Conservation (phyloP, 2,329 filamentous ascomycete genomes). For the Colletotrichum liriopes region DNA sequence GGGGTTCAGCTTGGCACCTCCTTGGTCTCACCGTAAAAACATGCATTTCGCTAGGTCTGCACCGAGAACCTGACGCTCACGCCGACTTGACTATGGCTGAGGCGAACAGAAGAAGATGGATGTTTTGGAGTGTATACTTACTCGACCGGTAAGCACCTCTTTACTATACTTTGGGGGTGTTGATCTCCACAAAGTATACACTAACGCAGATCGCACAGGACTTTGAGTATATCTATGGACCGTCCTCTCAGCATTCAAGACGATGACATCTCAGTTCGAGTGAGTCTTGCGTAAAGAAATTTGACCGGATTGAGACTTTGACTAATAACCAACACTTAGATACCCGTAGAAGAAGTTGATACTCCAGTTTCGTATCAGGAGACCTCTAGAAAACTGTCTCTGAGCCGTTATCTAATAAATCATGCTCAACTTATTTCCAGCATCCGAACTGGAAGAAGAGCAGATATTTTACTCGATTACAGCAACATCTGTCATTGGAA, state of each 20-base stretch:
- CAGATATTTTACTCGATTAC: slow-evolving; percentile 19
- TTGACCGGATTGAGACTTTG: neutral
- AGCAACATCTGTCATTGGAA: slow-evolving; percentile 34
- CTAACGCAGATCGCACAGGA: neutral
- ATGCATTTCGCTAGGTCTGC: slow-evolving; percentile 26
- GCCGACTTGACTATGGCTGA: slow-evolving; percentile 5
- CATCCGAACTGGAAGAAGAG: neutral
- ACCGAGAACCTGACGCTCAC: slow-evolving; percentile 14
- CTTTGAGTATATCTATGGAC: slow-evolving; percentile 35
- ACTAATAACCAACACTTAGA: neutral
- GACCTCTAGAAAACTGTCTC: neutral
- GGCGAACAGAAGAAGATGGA: slow-evolving; percentile 18
- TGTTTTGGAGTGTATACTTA: slow-evolving; percentile 38
- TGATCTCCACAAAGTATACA: neutral
- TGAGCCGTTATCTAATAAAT: slow-evolving; percentile 21
- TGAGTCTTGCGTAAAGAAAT: neutral
- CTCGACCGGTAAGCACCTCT: slow-evolving; percentile 27
- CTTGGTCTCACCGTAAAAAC: slow-evolving; percentile 21
- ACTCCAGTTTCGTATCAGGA: neutral
- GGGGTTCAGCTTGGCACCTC: slow-evolving; percentile 35
- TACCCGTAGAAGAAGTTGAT: slow-evolving; percentile 10
- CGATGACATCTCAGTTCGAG: slow-evolving; percentile 35
- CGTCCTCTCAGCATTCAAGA: slow-evolving; percentile 35
- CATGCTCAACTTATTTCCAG: slow-evolving; percentile 31
- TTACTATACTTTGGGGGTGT: neutral